Conservation (phyloP, 1,284 basidiomycete genomes). For the Moesziomyces sp. region DNA sequence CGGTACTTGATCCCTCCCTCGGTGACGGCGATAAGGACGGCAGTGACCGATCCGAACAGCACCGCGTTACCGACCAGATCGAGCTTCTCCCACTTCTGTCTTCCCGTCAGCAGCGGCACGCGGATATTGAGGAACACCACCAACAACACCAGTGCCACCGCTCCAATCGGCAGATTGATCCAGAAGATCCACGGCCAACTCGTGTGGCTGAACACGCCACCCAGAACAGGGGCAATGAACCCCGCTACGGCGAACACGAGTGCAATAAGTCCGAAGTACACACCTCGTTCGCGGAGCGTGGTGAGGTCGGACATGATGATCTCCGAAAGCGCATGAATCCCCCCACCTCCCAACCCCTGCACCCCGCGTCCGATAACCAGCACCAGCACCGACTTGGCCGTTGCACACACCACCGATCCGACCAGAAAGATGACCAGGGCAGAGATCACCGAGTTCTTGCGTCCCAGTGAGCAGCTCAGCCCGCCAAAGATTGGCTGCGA, state of each 20-base stretch:
- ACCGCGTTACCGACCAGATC: constrained; percentile 67
- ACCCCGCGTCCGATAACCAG: constrained; percentile 55
- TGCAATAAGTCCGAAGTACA: constrained; percentile 68
- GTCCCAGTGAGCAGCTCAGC: constrained; percentile 42
- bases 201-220: constrained; percentile 66
- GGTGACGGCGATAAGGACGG: constrained; percentile 66
- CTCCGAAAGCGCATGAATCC: constrained; percentile 69
- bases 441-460: constrained; percentile 23
- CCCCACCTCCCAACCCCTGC: constrained; percentile 70
- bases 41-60: constrained; percentile 60
- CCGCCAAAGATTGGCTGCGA: constrained; percentile 53
- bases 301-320: constrained; percentile 70
- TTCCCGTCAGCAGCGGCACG: constrained; percentile 58
- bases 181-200: constrained; percentile 71
- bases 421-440: constrained; percentile 48
- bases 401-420: constrained; percentile 36
- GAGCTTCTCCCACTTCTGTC: constrained; percentile 65
- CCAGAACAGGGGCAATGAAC: constrained; percentile 68
- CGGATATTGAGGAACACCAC: constrained; percentile 61
- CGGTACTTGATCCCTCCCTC: constrained; percentile 67
- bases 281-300: constrained; percentile 69
- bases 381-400: constrained; percentile 27
- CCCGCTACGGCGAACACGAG: constrained; percentile 53
- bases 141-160: constrained; percentile 17
- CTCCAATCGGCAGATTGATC: constrained; percentile 51